phyloP scores from a whole-genome alignment of 164 flowering plant species.

The Liriodendron chinense region DNA sequence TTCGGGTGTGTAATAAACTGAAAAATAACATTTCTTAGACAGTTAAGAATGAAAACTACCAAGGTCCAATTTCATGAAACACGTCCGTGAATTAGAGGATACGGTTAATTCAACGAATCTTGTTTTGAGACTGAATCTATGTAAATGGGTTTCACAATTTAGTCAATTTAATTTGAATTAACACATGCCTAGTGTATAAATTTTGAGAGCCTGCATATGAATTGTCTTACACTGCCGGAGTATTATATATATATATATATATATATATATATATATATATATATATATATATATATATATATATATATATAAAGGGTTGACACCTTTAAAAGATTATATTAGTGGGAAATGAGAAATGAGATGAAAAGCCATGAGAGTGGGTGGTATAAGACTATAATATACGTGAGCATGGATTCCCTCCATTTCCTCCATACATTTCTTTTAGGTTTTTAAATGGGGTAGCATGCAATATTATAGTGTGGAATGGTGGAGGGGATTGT shows the following conservation, averaged over 20 bases:
- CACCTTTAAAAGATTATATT: neutral
- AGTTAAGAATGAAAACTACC: neutral
- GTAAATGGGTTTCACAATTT: no score
- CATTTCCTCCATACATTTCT: slow-evolving; percentile 18
- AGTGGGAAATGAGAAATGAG: neutral
- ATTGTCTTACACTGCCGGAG: neutral
- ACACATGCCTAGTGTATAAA: neutral
- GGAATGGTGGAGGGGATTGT: slow-evolving; percentile 31
- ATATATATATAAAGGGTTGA: neutral
- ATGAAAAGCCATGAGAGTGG: slow-evolving; percentile 10
- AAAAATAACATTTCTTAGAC: neutral
- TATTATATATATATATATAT: no score
- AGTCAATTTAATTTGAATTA: no score
- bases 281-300: no score
- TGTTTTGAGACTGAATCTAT: neutral
- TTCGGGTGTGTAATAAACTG: neutral
- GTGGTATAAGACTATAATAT: neutral
- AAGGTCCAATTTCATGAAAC: neutral
- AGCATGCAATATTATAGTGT: slow-evolving; percentile 26
- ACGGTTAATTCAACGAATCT: no score
- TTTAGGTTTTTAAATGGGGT: slow-evolving; percentile 21
- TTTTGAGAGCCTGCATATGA: neutral
- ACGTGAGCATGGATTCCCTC: slow-evolving; percentile 30
- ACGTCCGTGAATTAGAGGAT: neutral
- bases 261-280: no score